Evolutionary conservation across 805 yeast species (phyloP), one percentile per base, ranked within the genome.

Genomic region (Lipomyces sp.): DNA sequence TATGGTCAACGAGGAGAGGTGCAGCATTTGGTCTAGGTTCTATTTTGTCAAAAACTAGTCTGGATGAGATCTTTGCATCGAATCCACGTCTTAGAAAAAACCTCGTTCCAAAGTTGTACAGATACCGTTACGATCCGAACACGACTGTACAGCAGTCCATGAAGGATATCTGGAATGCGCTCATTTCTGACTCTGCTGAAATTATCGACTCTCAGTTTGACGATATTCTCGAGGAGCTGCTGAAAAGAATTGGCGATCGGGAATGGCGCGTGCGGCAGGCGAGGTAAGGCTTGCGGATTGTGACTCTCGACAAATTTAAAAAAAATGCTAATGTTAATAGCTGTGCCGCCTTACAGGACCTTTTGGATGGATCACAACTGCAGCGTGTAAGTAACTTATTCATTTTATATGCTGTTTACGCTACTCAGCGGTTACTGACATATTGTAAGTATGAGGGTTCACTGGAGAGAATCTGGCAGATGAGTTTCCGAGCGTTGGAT

Each of bases 231-330:
- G 75, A 81, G 2, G 97, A 91, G 72, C 77, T 92, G 2, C 74
- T 91, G 55, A 75, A 73, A 1, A 84, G 91, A 33, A 88, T 92
- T 88, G 88, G 92, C 1, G 86, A 86, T 65, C 84, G 88, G 62
- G 98, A 95, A 77, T 95, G 98, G 98, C 84, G 98, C 72, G 90
- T 89, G 0, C 83, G 99, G 71, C 95, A 94, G 74, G 97, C 97
- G 0, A 51, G 54, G 54, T 51, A 51, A 51, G 13, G 6, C 29
- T 15, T 37, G 15, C 8, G 5, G 18, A n/a, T 42, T 4, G 18
- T 42, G n/a, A 86, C 95, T 75, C 82, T 94, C 0, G 75, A 42
- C 5, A 42, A 15, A 6, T 15, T 42, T 4, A 15, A 13, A 24
- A 15, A 11, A 15, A 11, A 4, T 42, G 48, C 48, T 42, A 42